Percentiles rank a stretch among this genome's conserved stretches.
Conservation (phyloP, 176 grass and related monocot species). For the Aegilops longissima region DNA sequence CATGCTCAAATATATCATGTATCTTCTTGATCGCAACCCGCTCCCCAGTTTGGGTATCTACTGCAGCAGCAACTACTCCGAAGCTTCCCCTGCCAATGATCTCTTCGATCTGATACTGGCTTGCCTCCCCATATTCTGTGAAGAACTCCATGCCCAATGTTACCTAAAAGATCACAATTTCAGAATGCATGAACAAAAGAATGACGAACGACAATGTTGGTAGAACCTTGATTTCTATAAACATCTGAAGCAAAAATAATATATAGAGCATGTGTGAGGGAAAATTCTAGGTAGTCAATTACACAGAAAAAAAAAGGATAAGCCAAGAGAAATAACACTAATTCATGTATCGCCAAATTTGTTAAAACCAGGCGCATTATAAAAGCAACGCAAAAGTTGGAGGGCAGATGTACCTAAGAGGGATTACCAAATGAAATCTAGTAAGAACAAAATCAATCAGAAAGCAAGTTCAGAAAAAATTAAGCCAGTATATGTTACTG, state of each 20-base stretch:
- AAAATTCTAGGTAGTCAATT: constrained; percentile 2
- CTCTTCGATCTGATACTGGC: constrained; percentile 69
- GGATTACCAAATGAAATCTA: constrained; percentile 4
- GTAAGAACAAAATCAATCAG: background rate
- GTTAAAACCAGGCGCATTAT: background rate
- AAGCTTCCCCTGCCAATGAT: constrained; percentile 85
- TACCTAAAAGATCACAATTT: constrained; percentile 41
- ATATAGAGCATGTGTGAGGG: background rate
- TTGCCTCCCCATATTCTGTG: constrained; percentile 84
- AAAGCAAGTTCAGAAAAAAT: constrained; percentile 14
- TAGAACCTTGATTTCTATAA: constrained; percentile 13
- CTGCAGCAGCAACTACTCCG: constrained; percentile 77
- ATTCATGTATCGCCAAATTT: constrained; percentile 1
- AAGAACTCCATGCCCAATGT: constrained; percentile 71
- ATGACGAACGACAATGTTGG: background rate
- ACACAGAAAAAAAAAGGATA: constrained; percentile 11
- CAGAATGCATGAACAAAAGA: constrained; percentile 20
- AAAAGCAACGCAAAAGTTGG: background rate
- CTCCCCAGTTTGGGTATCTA: constrained; percentile 70
- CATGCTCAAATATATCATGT: constrained; percentile 71
- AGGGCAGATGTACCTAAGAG: background rate
- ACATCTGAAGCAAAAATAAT: background rate
- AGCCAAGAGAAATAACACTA: background rate
- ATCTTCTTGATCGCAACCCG: constrained; percentile 90
- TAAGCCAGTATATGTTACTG: background rate